Evolutionary conservation across 2,329 filamentous ascomycete species (phyloP), one percentile per base, ranked within the genome.

Genomic region (Emergomyces orientalis): DNA sequence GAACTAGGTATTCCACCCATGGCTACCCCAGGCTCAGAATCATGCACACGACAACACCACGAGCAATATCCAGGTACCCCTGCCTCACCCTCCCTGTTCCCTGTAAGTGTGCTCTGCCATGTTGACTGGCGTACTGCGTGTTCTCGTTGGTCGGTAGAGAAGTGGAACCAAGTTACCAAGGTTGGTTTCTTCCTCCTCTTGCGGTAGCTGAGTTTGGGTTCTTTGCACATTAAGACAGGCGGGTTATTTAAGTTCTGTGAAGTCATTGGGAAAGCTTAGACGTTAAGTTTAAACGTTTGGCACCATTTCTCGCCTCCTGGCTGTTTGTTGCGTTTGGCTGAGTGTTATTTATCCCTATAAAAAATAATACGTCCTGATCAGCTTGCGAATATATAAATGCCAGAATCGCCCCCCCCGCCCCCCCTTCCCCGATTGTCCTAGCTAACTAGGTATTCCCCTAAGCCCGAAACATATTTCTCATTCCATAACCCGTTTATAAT

Each of bases 161-260:
- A 59, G 13, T 32, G 57, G 57, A 47, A 59, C 57, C 30, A 8
- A 17, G 57, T 37, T 47, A n/a, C 57, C 57, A n/a, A n/a, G n/a
- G n/a, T 30, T 59, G 39, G 57, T 41, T 41, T 57, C 17, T 56
- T 22, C 8, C 3, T 22, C 57, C 39, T 45, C 2, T 47, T 30
- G 37, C 27, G 56, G 34, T 43, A 41, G 25, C 52, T 25, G n/a
- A 56, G 54, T 56, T 56, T 25, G 34, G 34, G 11, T 13, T 41
- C 54, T 41, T 37, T 25, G 52, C 30, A 11, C 14, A 8, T 17
- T 34, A 25, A n/a, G 19, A 13, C 9, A 32, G 30, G 30, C n/a
- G 9, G 43, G n/a, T 22, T 11, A 47, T 30, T 27, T 49, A 3
- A 56, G 25, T 22, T 55, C 54, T 41, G 32, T 57, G 54, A 57